These are phyloP conservation scores for Tympanopsis confertula DNA, from an alignment of 2,329 filamentous ascomycete genomes.

Conservation along the genomic window DNA sequence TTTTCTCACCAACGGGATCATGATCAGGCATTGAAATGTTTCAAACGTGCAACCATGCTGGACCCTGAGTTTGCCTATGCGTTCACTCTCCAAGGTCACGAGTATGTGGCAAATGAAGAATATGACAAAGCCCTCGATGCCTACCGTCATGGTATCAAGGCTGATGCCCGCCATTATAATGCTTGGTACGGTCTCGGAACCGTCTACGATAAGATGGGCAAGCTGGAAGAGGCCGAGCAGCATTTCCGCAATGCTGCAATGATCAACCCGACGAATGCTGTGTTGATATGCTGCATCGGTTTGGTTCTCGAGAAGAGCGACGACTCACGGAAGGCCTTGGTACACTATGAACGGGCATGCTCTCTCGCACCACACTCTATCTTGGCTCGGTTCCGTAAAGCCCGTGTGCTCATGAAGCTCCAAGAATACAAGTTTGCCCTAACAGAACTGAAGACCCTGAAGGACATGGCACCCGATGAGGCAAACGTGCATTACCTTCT, in stretches of 20 bases:
- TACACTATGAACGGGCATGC: conserved; percentile 72
- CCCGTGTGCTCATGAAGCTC: conserved; percentile 71
- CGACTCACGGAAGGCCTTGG: conserved; percentile 65
- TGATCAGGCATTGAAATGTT: conserved; percentile 86
- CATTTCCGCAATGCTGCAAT: conserved; percentile 80
- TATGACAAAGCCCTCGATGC: conserved; percentile 86
- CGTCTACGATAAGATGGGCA: conserved; percentile 82
- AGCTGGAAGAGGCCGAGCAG: conserved; percentile 78
- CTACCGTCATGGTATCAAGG: conserved; percentile 75
- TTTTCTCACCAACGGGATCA: conserved; percentile 88
- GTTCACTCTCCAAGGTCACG: conserved; percentile 89
- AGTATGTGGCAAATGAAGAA: conserved; percentile 91
- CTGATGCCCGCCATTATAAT: conserved; percentile 86
- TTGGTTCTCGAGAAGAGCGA: conserved; percentile 81
- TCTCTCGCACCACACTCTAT: conserved; percentile 71
- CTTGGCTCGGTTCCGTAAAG: conserved; percentile 85
- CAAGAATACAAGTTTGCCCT: conserved; percentile 61
- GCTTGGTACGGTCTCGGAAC: conserved; percentile 86
- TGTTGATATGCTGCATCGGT: conserved; percentile 86
- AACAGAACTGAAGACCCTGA: conserved; percentile 73
- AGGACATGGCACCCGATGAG: conserved; percentile 85
- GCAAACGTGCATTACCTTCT: conserved; percentile 92
- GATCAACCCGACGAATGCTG: conserved; percentile 89
- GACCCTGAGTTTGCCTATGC: conserved; percentile 88
- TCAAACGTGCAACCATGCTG: conserved; percentile 85